phyloP scores from a whole-genome alignment of 2,329 filamentous ascomycete species.

The Colletotrichum salicis region DNA sequence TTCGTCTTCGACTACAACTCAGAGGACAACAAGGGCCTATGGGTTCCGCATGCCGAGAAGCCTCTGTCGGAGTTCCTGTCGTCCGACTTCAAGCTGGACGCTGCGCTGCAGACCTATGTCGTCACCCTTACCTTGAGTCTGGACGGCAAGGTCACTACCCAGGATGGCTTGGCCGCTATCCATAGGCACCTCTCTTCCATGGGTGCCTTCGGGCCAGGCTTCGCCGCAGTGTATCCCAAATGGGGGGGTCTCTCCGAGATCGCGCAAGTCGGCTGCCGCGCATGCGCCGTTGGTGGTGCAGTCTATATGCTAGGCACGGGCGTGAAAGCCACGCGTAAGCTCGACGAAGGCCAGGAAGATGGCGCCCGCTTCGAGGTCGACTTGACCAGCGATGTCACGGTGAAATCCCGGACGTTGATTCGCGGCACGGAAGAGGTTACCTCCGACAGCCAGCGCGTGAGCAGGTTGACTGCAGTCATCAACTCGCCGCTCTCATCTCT shows the following conservation, averaged over 20 bases:
- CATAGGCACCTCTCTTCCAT: constrained; percentile 86
- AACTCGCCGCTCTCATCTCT: constrained; percentile 72
- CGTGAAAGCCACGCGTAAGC: constrained; percentile 53
- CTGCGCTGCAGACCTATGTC: constrained; percentile 71
- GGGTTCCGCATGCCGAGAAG: constrained; percentile 65
- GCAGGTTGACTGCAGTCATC: constrained; percentile 75
- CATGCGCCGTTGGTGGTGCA: constrained; percentile 88
- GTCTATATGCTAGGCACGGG: constrained; percentile 87
- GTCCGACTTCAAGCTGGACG: constrained; percentile 73
- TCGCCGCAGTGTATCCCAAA: constrained; percentile 89
- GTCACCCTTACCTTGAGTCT: constrained; percentile 79
- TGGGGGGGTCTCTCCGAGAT: constrained; percentile 93
- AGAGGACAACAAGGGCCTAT: constrained; percentile 63
- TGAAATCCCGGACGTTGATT: constrained; percentile 67
- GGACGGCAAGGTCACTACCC: constrained; percentile 69
- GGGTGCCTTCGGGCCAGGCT: constrained; percentile 87
- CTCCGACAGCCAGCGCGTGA: constrained; percentile 51
- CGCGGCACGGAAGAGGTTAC: constrained; percentile 50
- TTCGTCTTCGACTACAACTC: constrained; percentile 80
- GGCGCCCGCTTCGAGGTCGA: constrained; percentile 52
- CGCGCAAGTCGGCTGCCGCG: constrained; percentile 89
- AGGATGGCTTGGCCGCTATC: constrained; percentile 77
- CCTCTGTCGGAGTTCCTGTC: constrained; percentile 69
- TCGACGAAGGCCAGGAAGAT: constrained; percentile 41
- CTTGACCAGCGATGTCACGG: constrained; percentile 66